Base-by-base conservation (phyloP, 306 rosid genomes). In the Pueraria montana region DNA sequence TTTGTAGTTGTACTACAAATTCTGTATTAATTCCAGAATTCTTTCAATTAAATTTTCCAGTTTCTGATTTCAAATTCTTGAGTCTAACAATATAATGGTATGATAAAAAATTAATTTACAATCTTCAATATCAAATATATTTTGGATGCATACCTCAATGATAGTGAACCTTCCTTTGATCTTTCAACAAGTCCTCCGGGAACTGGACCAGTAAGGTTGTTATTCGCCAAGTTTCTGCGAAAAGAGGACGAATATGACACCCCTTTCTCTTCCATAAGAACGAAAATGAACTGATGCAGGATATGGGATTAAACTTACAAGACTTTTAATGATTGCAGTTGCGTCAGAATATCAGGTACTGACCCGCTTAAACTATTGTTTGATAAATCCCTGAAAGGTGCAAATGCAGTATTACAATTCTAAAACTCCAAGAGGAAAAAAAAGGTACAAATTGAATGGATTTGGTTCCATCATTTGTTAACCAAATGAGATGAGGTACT, bases 381-480 rank as follows among this genome's bases (percentile, higher is more conserved):
- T 23, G 94, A 91, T 74, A 89, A 76, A 86, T 89, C 94, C 88
- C 92, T 91, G 80, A 74, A 74, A 89, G 55, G 4, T 59, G 46
- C 1, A 56, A 74, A 56, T 78, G 59, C 66, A 79, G 9, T 1
- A 49, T 72, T 77, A 63, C 55, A 87, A 66, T 11, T 62, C 42
- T 16, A 20, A 73, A 13, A 58, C 26, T 13, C 20, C 38, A 23
- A 61, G 67, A 62, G 5, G n/a, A 12, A 3, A 42, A 42, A 27
- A 38, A 49, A 17, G 3, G 4, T 18, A 42, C 1, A 65, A 48
- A 23, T 55, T 24, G 58, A 83, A 42, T 70, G 48, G 43, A 50
- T 26, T 67, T 74, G 40, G 42, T 55, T 36, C 12, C 17, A 42
- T 62, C 11, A 30, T 45, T 55, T 18, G 8, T 72, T 11, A 36